These are phyloP conservation scores for Mortierella alpina DNA, from an alignment of 192 early-diverging fungal species.

Conservation along the genomic window DNA sequence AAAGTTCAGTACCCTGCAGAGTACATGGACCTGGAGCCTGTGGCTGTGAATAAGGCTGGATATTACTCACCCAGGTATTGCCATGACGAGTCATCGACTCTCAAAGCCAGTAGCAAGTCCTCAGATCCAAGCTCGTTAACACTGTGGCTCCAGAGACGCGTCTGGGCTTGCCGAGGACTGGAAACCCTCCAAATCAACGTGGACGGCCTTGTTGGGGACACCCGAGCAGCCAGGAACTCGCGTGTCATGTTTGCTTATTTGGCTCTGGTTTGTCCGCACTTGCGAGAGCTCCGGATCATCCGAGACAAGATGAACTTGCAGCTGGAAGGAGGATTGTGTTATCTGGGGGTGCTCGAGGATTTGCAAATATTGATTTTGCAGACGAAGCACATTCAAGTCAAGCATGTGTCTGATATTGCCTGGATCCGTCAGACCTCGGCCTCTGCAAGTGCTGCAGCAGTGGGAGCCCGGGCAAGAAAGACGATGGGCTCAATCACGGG, in stretches of 20 bases:
- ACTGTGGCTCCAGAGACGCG: conserved; percentile 3
- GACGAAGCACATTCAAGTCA: conserved; percentile 16
- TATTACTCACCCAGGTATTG: conserved; percentile 12
- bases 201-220: conserved; percentile 7
- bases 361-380: conserved; percentile 12
- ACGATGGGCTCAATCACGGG: not conserved
- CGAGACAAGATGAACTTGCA: conserved; percentile 20
- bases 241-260: conserved; percentile 25
- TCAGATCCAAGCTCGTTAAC: not conserved
- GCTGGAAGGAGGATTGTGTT: conserved; percentile 20
- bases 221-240: conserved; percentile 9
- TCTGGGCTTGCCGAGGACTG: conserved; percentile 16
- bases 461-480: not conserved
- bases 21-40: conserved; percentile 24
- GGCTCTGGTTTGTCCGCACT: conserved; percentile 10
- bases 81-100: not conserved
- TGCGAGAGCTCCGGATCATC: conserved; percentile 12
- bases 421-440: conserved; percentile 15
- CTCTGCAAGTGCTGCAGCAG: not conserved
- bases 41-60: not conserved
- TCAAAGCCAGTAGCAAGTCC: not conserved
- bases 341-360: not conserved
- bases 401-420: conserved; percentile 16
- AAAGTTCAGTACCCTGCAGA: conserved; percentile 20
- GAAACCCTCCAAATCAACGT: conserved; percentile 25